Base-by-base conservation (phyloP, 1,139 yeast genomes). In the Geotrichum restrictum region DNA sequence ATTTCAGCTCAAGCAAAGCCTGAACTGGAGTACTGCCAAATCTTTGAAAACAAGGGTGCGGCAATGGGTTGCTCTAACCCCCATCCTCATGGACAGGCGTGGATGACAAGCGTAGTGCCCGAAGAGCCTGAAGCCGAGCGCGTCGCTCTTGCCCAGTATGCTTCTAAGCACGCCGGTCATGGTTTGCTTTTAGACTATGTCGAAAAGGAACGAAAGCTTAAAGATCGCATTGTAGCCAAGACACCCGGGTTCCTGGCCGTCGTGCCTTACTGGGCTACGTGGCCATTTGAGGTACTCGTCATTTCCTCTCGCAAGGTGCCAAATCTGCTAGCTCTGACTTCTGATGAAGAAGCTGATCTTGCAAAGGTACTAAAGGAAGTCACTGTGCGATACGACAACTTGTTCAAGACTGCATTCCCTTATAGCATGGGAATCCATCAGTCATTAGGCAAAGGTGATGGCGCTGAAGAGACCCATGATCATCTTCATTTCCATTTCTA, bases 41-140 rank as follows among this genome's bases (percentile, higher is more conserved):
- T 85, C 45, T 85, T 85, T 64, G 93, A 85, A 64, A 85, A 85
- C 67, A 85, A 84, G 69, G 93, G 93, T 29, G 74, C 81, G 48
- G 86, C 87, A 6, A 85, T 85, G 93, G 91, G 93, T 37, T 85
- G 91, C 63, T 83, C 89, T 1, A 85, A 85, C 63, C 86, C 89
- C 2, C 93, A 85, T 65, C 91, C 91, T 13, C 93, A 85, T 57
- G 75, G 76, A 22, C 93, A 85, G 69, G 88, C 86, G 8, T 85
- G 93, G 93, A 80, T 86, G 68, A 74, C 85, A 51, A 84, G 80
- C 60, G 68, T 75, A 11, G 70, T 83, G 7, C 93, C 93, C 7
- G 80, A 81, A 38, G 91, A 84, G 68, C 87, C 85, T n/a, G 74
- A 73, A 34, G 72, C 74, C 49, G 91, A 85, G 64, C 45, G 45